These are phyloP conservation scores for Heteromeles arbutifolia DNA, from an alignment of 306 rosid species.

Conservation along the genomic window DNA sequence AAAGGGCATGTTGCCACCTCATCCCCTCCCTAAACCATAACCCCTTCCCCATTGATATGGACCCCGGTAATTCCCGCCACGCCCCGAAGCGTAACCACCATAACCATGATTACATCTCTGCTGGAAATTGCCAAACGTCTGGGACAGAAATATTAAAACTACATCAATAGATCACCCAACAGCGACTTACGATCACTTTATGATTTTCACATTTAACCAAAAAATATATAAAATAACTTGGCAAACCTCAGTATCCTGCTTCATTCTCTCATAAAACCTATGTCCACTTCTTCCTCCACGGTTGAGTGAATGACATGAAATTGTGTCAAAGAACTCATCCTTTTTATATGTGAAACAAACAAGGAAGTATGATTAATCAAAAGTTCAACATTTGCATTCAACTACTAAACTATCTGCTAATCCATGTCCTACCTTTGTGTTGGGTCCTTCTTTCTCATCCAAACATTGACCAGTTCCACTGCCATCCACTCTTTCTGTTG, in stretches of 20 bases:
- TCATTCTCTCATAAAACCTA: conserved; percentile 45
- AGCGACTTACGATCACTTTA: background rate
- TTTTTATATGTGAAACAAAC: conserved; percentile 41
- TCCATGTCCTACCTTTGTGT: conserved; percentile 33
- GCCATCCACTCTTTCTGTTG: conserved; percentile 24
- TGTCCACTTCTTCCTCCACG: conserved; percentile 48
- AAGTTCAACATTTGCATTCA: background rate
- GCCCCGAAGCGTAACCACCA: conserved; percentile 41
- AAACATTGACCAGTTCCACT: conserved; percentile 22
- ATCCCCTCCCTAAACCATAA: conserved; percentile 34
- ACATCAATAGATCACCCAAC: background rate
- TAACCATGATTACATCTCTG: conserved; percentile 35
- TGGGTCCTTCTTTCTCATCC: conserved; percentile 26
- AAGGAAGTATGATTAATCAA: conserved; percentile 9
- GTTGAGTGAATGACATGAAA: conserved; percentile 49
- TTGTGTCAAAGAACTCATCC: conserved; percentile 79
- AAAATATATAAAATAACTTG: background rate
- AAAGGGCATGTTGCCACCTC: conserved; percentile 33
- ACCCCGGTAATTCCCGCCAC: conserved; percentile 33
- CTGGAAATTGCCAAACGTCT: conserved; percentile 55
- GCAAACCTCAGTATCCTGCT: conserved; percentile 54
- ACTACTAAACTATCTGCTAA: conserved; percentile 5
- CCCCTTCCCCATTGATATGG: conserved; percentile 49
- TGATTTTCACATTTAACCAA: background rate
- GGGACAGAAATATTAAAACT: conserved; percentile 2